Evolutionary conservation across 345 rosid genomes (phyloP).

Genomic region (Crucihimalaya himalaica): DNA sequence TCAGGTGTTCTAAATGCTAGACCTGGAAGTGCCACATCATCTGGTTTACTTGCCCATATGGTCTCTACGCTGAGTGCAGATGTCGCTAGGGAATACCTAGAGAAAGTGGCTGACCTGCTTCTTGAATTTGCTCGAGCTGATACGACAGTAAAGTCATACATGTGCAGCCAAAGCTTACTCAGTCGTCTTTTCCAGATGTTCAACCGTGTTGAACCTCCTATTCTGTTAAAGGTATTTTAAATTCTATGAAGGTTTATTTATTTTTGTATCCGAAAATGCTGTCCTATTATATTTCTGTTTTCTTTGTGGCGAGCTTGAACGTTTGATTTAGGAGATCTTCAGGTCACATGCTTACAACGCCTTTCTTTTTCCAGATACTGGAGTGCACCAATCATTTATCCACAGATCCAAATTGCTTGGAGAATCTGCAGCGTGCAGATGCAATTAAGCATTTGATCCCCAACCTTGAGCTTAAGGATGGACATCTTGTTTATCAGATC

Average conservation of each 20-base stretch:
- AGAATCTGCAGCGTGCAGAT: conserved; percentile 95
- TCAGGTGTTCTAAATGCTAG: conserved; percentile 97
- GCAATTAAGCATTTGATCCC: conserved; percentile 94
- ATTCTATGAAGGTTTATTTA: not conserved
- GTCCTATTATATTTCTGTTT: not conserved
- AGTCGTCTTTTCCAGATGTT: conserved; percentile 93
- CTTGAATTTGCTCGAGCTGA: conserved; percentile 98
- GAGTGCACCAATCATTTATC: conserved; percentile 87
- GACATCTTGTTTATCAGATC: conserved; percentile 74
- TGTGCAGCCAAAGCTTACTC: conserved; percentile 96
- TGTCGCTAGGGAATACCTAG: conserved; percentile 90
- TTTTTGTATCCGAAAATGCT: not conserved
- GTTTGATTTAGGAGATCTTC: conserved; percentile 14
- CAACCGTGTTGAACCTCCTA: conserved; percentile 81
- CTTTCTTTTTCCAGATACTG: conserved; percentile 57
- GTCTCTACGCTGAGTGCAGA: conserved; percentile 88
- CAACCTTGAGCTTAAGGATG: conserved; percentile 91
- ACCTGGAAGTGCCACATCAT: conserved; percentile 95
- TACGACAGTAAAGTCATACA: conserved; percentile 81
- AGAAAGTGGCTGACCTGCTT: conserved; percentile 95
- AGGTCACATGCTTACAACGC: conserved; percentile 21
- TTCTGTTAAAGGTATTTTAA: conserved; percentile 75
- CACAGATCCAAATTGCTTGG: conserved; percentile 93
- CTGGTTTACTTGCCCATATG: conserved; percentile 90
- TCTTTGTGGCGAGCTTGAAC: not conserved